A percentile compares a stretch with the other conserved stretches of the same genome.
phyloP scores from a whole-genome alignment of 2,329 filamentous ascomycete genomes.

The Cucurbitaria berberidis region DNA sequence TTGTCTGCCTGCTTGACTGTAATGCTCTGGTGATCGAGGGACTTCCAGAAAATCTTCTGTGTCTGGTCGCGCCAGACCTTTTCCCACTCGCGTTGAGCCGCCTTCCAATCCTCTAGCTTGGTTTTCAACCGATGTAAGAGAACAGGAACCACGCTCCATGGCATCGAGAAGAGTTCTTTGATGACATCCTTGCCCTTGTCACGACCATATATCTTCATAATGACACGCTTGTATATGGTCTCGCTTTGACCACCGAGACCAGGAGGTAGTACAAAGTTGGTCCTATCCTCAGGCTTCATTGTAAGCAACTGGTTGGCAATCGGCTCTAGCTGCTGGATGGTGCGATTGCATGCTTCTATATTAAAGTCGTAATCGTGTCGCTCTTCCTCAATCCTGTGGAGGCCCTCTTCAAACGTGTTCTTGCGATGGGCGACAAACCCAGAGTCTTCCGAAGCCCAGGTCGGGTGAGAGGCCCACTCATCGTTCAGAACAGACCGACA shows the following conservation, averaged over 20 bases:
- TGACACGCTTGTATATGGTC: conserved; percentile 94
- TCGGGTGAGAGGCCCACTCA: conserved; percentile 97
- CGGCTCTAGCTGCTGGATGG: conserved; percentile 93
- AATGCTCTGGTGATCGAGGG: conserved; percentile 94
- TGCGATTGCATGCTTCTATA: conserved; percentile 92
- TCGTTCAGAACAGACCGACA: conserved; percentile 94
- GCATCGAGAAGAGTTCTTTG: conserved; percentile 81
- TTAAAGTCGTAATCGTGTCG: conserved; percentile 98
- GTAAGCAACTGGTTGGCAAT: conserved; percentile 89
- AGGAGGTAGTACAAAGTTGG: conserved; percentile 77
- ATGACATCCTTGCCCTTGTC: conserved; percentile 86
- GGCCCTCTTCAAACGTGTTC: conserved; percentile 90
- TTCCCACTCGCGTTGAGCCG: conserved; percentile 96
- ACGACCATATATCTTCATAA: conserved; percentile 94
- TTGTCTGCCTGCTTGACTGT: conserved; percentile 89
- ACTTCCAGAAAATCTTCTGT: conserved; percentile 92
- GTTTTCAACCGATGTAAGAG: conserved; percentile 89
- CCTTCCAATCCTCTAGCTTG: conserved; percentile 97
- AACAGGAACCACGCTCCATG: conserved; percentile 86
- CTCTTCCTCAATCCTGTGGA: conserved; percentile 97
- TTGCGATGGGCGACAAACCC: conserved; percentile 98
- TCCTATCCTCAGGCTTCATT: conserved; percentile 73
- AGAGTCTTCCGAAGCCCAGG: conserved; percentile 97
- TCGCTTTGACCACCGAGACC: conserved; percentile 92
- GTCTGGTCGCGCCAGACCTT: conserved; percentile 98